These are phyloP conservation scores for Juglanconis sp. DNA, from an alignment of 2,329 filamentous ascomycete genomes.

Conservation along the genomic window DNA sequence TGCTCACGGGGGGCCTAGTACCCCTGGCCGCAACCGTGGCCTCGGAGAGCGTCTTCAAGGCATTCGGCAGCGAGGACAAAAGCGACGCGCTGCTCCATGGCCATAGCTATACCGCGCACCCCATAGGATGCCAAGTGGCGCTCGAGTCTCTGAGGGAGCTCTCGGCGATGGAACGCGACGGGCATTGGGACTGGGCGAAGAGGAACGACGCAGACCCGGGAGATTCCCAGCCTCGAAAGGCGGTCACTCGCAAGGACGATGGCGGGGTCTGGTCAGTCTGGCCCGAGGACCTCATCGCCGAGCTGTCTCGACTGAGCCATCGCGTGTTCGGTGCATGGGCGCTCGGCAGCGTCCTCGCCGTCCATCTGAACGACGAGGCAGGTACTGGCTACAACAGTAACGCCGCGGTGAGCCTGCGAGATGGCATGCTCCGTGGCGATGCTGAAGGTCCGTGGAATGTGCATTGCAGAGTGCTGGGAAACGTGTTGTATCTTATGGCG, in stretches of 20 bases:
- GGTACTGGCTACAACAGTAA: conserved; percentile 46
- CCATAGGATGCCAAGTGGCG: conserved; percentile 76
- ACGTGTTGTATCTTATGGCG: conserved; percentile 58
- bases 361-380: conserved; percentile 46
- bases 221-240: no score
- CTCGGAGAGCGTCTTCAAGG: conserved; percentile 68
- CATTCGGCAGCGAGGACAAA: conserved; percentile 71
- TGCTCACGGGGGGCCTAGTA: conserved; percentile 76
- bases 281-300: neutral
- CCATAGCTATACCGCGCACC: conserved; percentile 83
- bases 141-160: conserved; percentile 62
- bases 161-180: conserved; percentile 51
- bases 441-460: conserved; percentile 42
- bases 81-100: conserved; percentile 77
- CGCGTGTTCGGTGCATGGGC: neutral
- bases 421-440: conserved; percentile 26
- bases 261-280: conserved; percentile 20
- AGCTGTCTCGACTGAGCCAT: neutral
- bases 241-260: neutral
- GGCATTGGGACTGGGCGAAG: conserved; percentile 22
- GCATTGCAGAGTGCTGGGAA: conserved; percentile 53
- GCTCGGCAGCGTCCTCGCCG: conserved; percentile 38
- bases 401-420: conserved; percentile 42
- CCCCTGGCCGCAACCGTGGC: conserved; percentile 76
- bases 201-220: neutral